These are phyloP conservation scores for Yarrowia galli DNA, from an alignment of 1,139 yeast genomes.

Conservation along the genomic window DNA sequence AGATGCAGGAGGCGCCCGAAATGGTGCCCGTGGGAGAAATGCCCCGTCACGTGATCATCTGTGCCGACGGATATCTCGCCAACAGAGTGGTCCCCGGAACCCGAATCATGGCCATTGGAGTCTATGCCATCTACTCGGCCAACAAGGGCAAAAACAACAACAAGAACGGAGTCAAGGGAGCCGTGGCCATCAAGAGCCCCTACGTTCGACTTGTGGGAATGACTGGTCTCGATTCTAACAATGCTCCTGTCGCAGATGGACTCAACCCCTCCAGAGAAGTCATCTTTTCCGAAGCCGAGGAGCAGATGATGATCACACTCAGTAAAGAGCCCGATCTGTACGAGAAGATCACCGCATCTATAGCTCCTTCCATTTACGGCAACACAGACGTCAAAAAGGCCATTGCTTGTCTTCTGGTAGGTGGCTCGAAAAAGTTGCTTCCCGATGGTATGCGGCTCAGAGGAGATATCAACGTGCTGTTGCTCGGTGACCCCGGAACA, in stretches of 20 bases:
- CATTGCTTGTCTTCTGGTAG: slow-evolving; percentile 87
- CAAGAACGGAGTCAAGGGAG: slow-evolving; percentile 50
- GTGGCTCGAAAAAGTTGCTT: slow-evolving; percentile 89
- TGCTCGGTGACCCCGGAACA: slow-evolving; percentile 98
- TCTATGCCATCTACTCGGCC: slow-evolving; percentile 87
- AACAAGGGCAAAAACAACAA: slow-evolving; percentile 57
- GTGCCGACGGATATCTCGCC: slow-evolving; percentile 88
- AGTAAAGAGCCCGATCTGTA: slow-evolving; percentile 86
- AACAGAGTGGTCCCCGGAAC: slow-evolving; percentile 95
- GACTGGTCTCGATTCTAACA: slow-evolving; percentile 77
- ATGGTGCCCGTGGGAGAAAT: slow-evolving; percentile 99
- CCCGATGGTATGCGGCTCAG: slow-evolving; percentile 97
- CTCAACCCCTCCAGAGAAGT: slow-evolving; percentile 46
- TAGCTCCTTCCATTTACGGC: slow-evolving; percentile 97
- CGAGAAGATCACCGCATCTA: slow-evolving; percentile 82
- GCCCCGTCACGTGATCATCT: slow-evolving; percentile 91
- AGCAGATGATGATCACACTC: slow-evolving; percentile 82
- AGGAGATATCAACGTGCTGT: slow-evolving; percentile 93
- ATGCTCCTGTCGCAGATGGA: slow-evolving; percentile 49
- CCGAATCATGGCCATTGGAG: slow-evolving; percentile 88
- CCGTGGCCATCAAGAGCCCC: slow-evolving; percentile 93
- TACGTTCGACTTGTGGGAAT: slow-evolving; percentile 87
- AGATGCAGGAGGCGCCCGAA: slow-evolving; percentile 95
- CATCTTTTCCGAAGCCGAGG: slow-evolving; percentile 90
- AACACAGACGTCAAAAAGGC: slow-evolving; percentile 92